Evolutionary conservation across 106 monocot genomes (phyloP).

Genomic region (Amphibolis antarctica): DNA sequence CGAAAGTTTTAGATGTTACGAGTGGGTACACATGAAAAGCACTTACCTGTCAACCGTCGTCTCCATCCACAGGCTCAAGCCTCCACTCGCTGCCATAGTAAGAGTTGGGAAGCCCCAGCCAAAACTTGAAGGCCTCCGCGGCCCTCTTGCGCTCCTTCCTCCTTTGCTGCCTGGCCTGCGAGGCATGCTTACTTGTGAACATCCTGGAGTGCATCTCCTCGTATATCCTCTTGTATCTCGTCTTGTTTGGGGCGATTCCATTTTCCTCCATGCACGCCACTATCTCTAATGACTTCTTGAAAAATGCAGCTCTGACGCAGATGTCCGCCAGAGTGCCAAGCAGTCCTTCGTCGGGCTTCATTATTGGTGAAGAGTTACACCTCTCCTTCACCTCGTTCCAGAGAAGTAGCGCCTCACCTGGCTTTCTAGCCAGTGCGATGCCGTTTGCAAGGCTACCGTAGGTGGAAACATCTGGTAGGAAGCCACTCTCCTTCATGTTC

Average conservation of each 20-base stretch:
- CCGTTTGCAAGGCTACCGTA: conserved; percentile 88
- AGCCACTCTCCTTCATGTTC: conserved; percentile 69
- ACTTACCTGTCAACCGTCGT: too few species aligned
- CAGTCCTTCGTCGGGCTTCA: conserved; percentile 71
- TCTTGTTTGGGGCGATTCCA: conserved; percentile 80
- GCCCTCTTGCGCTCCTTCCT: conserved; percentile 76
- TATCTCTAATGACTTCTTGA: conserved; percentile 83
- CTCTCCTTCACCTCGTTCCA: conserved; percentile 92
- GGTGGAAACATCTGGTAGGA: conserved; percentile 60
- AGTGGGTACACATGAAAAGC: too few species aligned
- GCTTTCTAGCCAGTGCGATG: conserved; percentile 59
- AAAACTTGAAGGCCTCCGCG: conserved; percentile 97
- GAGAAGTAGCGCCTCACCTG: conserved; percentile 72
- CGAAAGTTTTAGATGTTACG: too few species aligned
- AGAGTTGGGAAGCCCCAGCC: conserved; percentile 83
- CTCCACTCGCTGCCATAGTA: conserved; percentile 95
- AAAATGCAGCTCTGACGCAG: conserved; percentile 78
- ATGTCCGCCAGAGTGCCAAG: conserved; percentile 70
- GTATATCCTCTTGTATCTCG: conserved; percentile 90
- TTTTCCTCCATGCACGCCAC: conserved; percentile 98
- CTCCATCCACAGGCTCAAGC: conserved; percentile 52
- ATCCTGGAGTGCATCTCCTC: conserved; percentile 92
- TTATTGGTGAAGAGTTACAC: conserved; percentile 29
- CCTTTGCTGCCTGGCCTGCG: conserved; percentile 77
- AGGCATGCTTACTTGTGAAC: conserved; percentile 96